These are phyloP conservation scores for Heteromeles arbutifolia DNA, from an alignment of 306 rosid genomes.

Conservation along the genomic window DNA sequence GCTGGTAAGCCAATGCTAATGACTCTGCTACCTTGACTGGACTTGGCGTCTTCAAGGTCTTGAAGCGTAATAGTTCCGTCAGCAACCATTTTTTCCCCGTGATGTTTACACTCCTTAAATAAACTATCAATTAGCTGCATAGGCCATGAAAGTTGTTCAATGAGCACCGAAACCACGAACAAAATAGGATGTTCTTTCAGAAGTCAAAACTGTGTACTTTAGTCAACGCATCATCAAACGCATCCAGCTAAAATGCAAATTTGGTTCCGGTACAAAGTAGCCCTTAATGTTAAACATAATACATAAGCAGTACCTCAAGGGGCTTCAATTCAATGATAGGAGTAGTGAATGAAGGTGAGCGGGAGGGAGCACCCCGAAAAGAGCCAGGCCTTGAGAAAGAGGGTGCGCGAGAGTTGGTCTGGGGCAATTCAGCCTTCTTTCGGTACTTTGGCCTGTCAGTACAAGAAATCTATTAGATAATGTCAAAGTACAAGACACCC, in stretches of 20 bases:
- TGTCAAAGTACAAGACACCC: background rate
- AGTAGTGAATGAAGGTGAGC: slow-evolving; percentile 43
- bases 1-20: slow-evolving; percentile 83
- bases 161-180: slow-evolving; percentile 10
- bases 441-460: slow-evolving; percentile 53
- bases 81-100: slow-evolving; percentile 61
- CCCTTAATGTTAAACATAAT: background rate
- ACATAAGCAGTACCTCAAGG: slow-evolving; percentile 54
- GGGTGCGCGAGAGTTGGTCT: slow-evolving; percentile 17
- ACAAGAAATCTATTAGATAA: slow-evolving; percentile 16
- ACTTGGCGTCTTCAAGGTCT: slow-evolving; percentile 73
- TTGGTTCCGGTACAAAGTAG: too few species aligned
- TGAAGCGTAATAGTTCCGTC: slow-evolving; percentile 59
- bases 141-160: slow-evolving; percentile 12
- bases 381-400: slow-evolving; percentile 55
- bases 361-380: slow-evolving; percentile 43
- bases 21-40: slow-evolving; percentile 60
- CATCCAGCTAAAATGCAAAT: too few species aligned
- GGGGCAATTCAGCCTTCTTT: slow-evolving; percentile 21
- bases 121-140: slow-evolving; percentile 59
- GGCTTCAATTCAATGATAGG: slow-evolving; percentile 61
- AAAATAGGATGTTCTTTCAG: background rate
- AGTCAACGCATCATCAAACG: too few species aligned
- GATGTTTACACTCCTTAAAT: slow-evolving; percentile 47
- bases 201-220: too few species aligned